Evolutionary conservation across 305 asterid genomes (phyloP).

Genomic region (Rubia balearica): DNA sequence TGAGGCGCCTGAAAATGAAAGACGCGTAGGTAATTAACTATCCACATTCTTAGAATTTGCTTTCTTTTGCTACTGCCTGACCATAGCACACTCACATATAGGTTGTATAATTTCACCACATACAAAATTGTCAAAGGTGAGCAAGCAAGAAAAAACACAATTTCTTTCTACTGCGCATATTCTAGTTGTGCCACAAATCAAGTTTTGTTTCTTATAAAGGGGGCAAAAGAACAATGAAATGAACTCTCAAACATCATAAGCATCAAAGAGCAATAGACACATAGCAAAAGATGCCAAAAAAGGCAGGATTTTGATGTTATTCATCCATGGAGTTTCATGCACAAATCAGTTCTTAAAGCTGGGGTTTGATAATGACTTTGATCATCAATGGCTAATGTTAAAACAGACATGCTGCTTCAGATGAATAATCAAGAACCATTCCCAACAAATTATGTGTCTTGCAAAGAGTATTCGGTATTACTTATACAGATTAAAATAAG

Average conservation of each 20-base stretch:
- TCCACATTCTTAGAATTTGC: not conserved
- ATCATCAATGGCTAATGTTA: not conserved
- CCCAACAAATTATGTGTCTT: not conserved
- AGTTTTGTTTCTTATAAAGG: not conserved
- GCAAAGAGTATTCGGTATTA: not conserved
- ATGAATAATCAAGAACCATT: not conserved
- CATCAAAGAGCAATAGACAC: not conserved
- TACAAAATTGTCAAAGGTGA: too few relatives aligned
- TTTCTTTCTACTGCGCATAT: too few relatives aligned
- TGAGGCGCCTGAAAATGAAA: slow-evolving; percentile 59
- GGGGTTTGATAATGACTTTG: not conserved
- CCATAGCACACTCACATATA: too few relatives aligned
- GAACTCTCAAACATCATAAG: not conserved
- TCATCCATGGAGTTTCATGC: not conserved
- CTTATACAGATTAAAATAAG: not conserved
- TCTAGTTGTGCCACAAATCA: not conserved
- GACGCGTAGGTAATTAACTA: not conserved
- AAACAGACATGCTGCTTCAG: not conserved
- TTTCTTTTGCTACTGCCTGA: too few relatives aligned
- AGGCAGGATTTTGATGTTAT: not conserved
- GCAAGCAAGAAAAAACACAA: too few relatives aligned
- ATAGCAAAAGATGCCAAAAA: not conserved
- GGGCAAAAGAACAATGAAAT: not conserved
- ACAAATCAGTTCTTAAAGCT: not conserved
- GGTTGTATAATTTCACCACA: too few relatives aligned